Conservation (phyloP, 140 eudicot genomes). For the Erigeron philadelphicus region DNA sequence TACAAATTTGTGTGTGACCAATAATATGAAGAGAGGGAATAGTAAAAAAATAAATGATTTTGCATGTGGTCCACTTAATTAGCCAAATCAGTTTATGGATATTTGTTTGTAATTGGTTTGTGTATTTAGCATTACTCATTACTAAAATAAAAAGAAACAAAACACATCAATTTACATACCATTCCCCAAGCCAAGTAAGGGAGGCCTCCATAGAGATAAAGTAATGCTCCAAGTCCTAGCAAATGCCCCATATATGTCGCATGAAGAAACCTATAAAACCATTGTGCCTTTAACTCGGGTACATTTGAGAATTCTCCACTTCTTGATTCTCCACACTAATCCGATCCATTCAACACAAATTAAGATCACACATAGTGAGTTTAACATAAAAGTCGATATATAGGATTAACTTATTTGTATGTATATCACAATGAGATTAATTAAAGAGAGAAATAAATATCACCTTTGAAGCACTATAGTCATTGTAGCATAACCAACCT, state of each 20-base stretch:
- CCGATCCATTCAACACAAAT: background rate
- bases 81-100: too few species aligned
- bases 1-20: too few species aligned
- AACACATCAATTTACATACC: slow-evolving; percentile 28
- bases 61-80: too few species aligned
- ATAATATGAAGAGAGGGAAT: too few species aligned
- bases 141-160: background rate
- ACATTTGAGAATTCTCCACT: slow-evolving; percentile 14
- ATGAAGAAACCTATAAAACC: slow-evolving; percentile 48
- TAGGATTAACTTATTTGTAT: too few species aligned
- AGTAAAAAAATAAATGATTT: too few species aligned
- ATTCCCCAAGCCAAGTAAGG: slow-evolving; percentile 62
- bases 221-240: slow-evolving; percentile 35
- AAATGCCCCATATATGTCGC: slow-evolving; percentile 49
- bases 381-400: too few species aligned
- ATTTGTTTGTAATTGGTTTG: too few species aligned
- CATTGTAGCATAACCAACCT: slow-evolving; percentile 52
- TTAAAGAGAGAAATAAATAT: background rate
- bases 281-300: slow-evolving; percentile 37
- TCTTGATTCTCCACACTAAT: slow-evolving; percentile 24
- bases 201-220: slow-evolving; percentile 54
- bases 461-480: slow-evolving; percentile 34
- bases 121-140: too few species aligned
- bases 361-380: too few species aligned
- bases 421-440: background rate